A percentile compares a stretch with the other conserved stretches of the same genome.
phyloP scores from a whole-genome alignment of 805 yeast genomes.

The Yamadazyma insecticola region DNA sequence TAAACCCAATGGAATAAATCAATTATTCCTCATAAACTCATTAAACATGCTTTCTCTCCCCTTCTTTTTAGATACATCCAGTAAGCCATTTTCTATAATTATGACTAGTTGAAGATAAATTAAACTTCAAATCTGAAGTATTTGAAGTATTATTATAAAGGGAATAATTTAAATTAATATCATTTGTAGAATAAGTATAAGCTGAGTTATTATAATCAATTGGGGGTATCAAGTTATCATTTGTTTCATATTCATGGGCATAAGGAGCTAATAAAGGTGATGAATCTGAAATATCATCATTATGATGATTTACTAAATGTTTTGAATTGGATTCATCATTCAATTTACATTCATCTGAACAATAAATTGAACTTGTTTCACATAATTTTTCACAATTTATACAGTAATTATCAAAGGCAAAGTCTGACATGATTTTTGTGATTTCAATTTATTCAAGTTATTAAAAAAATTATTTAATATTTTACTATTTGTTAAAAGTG shows the following conservation, averaged over 20 bases:
- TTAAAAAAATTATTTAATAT: no score
- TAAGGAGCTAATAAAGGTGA: no score
- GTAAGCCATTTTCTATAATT: slow-evolving; percentile 14
- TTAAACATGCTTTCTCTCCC: no score
- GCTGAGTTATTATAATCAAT: no score
- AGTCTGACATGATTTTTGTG: slow-evolving; percentile 28
- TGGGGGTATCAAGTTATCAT: slow-evolving; percentile 2
- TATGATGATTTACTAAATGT: no score
- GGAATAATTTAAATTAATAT: slow-evolving; percentile 9
- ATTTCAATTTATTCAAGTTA: neutral
- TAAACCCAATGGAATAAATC: no score
- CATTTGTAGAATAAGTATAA: slow-evolving; percentile 11
- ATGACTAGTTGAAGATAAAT: no score
- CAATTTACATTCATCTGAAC: slow-evolving; percentile 28
- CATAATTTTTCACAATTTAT: slow-evolving; percentile 30
- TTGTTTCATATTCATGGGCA: neutral
- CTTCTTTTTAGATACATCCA: no score
- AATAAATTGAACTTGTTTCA: slow-evolving; percentile 19
- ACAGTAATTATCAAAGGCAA: slow-evolving; percentile 35
- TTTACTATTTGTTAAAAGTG: no score
- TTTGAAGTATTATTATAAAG: neutral
- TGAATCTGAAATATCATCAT: no score
- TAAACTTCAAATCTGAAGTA: no score
- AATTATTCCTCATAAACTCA: no score
- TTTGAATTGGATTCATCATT: slow-evolving; percentile 26